Evolutionary conservation across 1,284 basidiomycete species (phyloP), one percentile per base, ranked within the genome.

Genomic region (Irpex rosettiformis): DNA sequence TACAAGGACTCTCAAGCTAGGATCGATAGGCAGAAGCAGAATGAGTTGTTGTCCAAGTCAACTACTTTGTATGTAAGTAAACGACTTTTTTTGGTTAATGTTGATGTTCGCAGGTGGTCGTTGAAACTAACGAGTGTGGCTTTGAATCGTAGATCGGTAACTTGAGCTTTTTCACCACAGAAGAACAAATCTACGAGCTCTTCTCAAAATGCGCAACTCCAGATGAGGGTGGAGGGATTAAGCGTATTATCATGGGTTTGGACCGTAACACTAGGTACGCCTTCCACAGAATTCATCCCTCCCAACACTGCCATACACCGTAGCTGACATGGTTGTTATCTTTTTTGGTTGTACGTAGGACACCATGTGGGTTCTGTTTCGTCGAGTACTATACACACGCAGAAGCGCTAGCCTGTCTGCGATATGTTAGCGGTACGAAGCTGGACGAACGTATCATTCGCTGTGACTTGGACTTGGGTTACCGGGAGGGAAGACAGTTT

Each of bases 401-500:
- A 4, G 96, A 99, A 73, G 97, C 97, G 16, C 81, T 98, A 27
- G 92, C 94, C 48, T 91, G 91, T 65, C 87, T 99, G 83, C 88
- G 92, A 51, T 96, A 98, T 73, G 88, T 99, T 62, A 94, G 91
- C 54, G 96, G 96, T 13, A 97, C 96, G 30, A 99, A 99, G 77
- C 85, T 99, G n/a, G 97, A 99, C 74, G 97, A 99, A 74, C 90
- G 97, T 27, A 93, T 99, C 65, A 97, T 99, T 64, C 91, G 97
- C 52, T 98, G 96, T 68, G 97, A 99, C 76, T 78, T 99, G 64
- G 97, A 99, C 76, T 83, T 96, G n/a, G 97, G 97, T 1, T 99
- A 98, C 76, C 88, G 88, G 67, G 97, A 99, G 70, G 97, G 97
- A 5, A 79, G 97, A 56, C 97, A 99, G 75, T 99, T 98, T 67